Evolutionary conservation across 116 monocot genomes (phyloP), one percentile per base, ranked within the genome.

Genomic region (Papilionanthe hybrid): DNA sequence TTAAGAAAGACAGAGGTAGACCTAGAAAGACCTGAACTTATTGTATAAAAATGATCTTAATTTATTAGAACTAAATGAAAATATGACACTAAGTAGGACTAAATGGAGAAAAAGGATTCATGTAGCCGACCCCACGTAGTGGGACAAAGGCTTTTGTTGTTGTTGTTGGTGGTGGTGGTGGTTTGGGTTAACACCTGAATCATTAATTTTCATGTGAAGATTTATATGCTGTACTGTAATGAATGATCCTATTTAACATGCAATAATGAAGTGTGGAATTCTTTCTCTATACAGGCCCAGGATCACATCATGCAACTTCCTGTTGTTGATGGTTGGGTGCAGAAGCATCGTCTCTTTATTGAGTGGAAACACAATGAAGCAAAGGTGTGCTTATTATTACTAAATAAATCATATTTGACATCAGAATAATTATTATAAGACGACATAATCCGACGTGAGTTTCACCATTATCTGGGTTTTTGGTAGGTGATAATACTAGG

Each of bases 361-460:
- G 87, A 85, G 78, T 95, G 95, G 93, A 95, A 91, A 84, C 80
- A 81, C 84, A 47, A 71, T 29, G 95, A 95, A 81, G 95, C 95
- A 67, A 92, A 93, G 85, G 95, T 95, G 86, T 72, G 63, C 50
- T 42, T 7, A 56, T 50, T 23, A 20, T 68, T 71, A 43, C 42
- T 73, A 44, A 20, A 43, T 37, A 7, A 22, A 63, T 22, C 63
- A 22, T 63, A 25, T 63, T 63, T 23, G 8, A 22, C n/a, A 0
- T 9, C 63, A 63, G 63, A 63, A 63, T 63, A 5, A 63, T 63
- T 63, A 5, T 63, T 63, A 22, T 63, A 20, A 6, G 25, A 63
- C 23, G 8, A 63, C 25, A 60, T 23, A 63, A 63, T 63, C 53
- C 13, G 53, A 13, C 13, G 4, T 53, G 15, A 15, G 15, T 53